Evolutionary conservation across 2,329 filamentous ascomycete species (phyloP).

Genomic region (Fusarium xylarioides): DNA sequence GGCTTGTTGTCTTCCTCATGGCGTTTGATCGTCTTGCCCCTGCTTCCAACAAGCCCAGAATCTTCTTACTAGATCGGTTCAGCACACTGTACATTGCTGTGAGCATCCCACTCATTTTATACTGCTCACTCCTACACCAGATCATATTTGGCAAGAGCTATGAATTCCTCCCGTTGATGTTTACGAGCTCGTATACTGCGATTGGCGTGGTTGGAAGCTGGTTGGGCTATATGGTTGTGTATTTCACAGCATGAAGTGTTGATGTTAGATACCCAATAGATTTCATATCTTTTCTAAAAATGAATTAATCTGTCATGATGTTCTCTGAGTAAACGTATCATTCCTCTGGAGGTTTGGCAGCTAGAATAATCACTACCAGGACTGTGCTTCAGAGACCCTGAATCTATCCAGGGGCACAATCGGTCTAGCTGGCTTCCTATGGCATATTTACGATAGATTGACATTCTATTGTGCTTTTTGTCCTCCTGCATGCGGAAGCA

Average conservation of each 20-base stretch:
- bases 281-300: conserved; percentile 1
- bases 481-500: neutral
- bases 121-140: conserved; percentile 85
- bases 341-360: neutral
- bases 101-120: conserved; percentile 87
- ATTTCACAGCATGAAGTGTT: conserved; percentile 67
- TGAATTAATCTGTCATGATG: neutral
- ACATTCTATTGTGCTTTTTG: neutral
- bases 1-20: conserved; percentile 86
- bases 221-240: conserved; percentile 93
- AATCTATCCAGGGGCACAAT: neutral
- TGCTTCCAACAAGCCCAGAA: conserved; percentile 78
- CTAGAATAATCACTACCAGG: neutral
- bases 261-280: conserved; percentile 40
- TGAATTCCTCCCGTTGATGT: conserved; percentile 96
- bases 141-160: conserved; percentile 83
- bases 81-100: conserved; percentile 88
- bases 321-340: neutral
- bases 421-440: neutral
- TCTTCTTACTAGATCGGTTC: conserved; percentile 92
- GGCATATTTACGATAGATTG: neutral
- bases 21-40: conserved; percentile 89
- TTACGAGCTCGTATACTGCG: conserved; percentile 93
- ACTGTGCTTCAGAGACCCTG: neutral
- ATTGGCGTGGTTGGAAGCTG: conserved; percentile 96